Evolutionary conservation across 2,329 filamentous ascomycete species (phyloP).

Genomic region (Stemphylium lycopersici): DNA sequence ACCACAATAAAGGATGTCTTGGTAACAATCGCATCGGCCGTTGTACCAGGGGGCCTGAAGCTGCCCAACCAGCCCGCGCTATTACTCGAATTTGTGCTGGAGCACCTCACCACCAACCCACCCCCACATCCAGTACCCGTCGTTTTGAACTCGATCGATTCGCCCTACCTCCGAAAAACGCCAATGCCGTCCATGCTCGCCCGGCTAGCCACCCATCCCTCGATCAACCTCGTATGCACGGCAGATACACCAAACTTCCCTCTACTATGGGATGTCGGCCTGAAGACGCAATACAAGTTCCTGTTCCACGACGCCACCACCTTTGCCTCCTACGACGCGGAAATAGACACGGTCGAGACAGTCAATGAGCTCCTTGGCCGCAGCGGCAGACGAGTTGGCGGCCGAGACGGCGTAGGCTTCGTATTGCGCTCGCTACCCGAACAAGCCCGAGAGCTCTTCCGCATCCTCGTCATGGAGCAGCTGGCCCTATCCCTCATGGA

Average conservation of each 20-base stretch:
- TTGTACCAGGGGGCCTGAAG: slow-evolving; percentile 59
- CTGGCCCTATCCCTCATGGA: slow-evolving; percentile 68
- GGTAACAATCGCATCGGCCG: slow-evolving; percentile 68
- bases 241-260: slow-evolving; percentile 88
- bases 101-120: slow-evolving; percentile 60
- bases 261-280: slow-evolving; percentile 84
- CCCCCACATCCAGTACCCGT: slow-evolving; percentile 62
- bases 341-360: slow-evolving; percentile 85
- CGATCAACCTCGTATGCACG: slow-evolving; percentile 76
- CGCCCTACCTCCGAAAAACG: slow-evolving; percentile 73
- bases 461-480: slow-evolving; percentile 83
- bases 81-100: slow-evolving; percentile 70
- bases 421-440: slow-evolving; percentile 89
- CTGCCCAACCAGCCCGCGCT: slow-evolving; percentile 69
- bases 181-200: slow-evolving; percentile 75
- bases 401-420: slow-evolving; percentile 89
- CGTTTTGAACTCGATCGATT: slow-evolving; percentile 87
- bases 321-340: slow-evolving; percentile 74
- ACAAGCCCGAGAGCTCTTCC: slow-evolving; percentile 87
- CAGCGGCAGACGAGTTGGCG: slow-evolving; percentile 78
- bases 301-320: slow-evolving; percentile 95
- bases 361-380: slow-evolving; percentile 87
- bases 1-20: slow-evolving; percentile 73
- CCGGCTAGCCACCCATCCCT: slow-evolving; percentile 74
- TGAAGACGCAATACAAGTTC: slow-evolving; percentile 84